Evolutionary conservation across 768 basidiomycete species (phyloP).

Genomic region (Lactarius hengduanensis): DNA sequence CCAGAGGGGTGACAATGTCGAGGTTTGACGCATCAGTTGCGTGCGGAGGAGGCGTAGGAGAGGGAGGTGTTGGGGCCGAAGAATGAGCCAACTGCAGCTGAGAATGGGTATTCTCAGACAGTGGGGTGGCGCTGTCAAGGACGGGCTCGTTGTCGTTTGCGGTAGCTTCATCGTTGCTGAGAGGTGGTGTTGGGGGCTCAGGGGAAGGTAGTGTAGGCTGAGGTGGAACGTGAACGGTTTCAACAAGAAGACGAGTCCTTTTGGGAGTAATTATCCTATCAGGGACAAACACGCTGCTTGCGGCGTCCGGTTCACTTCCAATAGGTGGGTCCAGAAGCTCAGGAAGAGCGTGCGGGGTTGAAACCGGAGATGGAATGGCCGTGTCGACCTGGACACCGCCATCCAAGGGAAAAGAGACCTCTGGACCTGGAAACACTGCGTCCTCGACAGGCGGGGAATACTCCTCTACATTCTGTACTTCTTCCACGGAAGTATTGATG

Average conservation of each 20-base stretch:
- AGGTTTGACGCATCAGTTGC: neutral
- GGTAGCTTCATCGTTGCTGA: neutral
- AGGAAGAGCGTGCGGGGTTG: neutral
- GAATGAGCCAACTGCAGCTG: neutral
- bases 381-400: neutral
- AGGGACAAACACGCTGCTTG: neutral
- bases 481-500: neutral
- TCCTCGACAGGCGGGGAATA: constrained; percentile 8
- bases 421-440: neutral
- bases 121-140: neutral
- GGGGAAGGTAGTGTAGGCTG: neutral
- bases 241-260: neutral
- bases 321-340: neutral
- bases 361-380: neutral
- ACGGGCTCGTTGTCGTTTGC: neutral
- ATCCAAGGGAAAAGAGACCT: neutral
- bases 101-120: neutral
- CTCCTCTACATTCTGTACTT: neutral
- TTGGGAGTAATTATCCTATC: neutral
- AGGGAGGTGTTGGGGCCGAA: neutral
- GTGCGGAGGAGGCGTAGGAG: neutral
- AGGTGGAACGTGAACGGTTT: neutral
- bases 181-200: neutral
- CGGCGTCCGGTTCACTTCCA: neutral
- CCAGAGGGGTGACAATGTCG: neutral